Conservation (phyloP, 768 basidiomycete genomes). For the Lyophyllum semitale region DNA sequence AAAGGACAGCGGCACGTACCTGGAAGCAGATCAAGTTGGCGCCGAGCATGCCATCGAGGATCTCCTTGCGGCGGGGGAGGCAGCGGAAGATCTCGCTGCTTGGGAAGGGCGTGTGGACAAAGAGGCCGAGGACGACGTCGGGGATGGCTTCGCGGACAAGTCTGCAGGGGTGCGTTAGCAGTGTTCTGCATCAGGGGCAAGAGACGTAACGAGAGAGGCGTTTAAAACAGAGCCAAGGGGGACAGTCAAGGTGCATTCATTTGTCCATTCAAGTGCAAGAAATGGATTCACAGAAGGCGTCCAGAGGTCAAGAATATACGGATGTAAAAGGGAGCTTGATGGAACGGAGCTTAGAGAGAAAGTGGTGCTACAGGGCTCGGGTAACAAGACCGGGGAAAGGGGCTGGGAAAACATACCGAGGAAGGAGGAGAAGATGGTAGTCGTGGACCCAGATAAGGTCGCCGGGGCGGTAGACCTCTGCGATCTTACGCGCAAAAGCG, state of each 20-base stretch:
- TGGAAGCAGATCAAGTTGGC: constrained; percentile 97
- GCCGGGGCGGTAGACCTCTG: constrained; percentile 79
- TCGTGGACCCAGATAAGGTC: constrained; percentile 95
- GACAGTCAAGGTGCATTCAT: too few relatives aligned
- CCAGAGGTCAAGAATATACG: too few relatives aligned
- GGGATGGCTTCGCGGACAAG: constrained; percentile 74
- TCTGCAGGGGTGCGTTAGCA: too few relatives aligned
- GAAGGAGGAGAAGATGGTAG: constrained; percentile 93
- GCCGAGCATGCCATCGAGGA: constrained; percentile 96
- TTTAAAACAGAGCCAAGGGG: not conserved
- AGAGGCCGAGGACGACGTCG: constrained; percentile 80
- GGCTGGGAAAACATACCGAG: constrained; percentile 40
- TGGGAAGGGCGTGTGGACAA: constrained; percentile 98
- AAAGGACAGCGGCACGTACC: constrained; percentile 28
- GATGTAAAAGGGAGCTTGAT: too few relatives aligned
- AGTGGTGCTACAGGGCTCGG: too few relatives aligned
- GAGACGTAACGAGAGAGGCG: not conserved
- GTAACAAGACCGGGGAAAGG: too few relatives aligned
- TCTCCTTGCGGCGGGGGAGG: constrained; percentile 88
- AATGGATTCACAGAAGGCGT: too few relatives aligned
- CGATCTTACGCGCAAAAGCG: constrained; percentile 74
- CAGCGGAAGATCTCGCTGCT: constrained; percentile 95
- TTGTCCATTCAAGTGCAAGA: too few relatives aligned
- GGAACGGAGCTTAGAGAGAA: too few relatives aligned
- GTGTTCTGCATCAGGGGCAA: too few relatives aligned